Percentiles rank a stretch among this genome's conserved stretches.
Evolutionary conservation across 2,329 filamentous ascomycete species (phyloP).

Genomic region (Fusarium transvaalense): DNA sequence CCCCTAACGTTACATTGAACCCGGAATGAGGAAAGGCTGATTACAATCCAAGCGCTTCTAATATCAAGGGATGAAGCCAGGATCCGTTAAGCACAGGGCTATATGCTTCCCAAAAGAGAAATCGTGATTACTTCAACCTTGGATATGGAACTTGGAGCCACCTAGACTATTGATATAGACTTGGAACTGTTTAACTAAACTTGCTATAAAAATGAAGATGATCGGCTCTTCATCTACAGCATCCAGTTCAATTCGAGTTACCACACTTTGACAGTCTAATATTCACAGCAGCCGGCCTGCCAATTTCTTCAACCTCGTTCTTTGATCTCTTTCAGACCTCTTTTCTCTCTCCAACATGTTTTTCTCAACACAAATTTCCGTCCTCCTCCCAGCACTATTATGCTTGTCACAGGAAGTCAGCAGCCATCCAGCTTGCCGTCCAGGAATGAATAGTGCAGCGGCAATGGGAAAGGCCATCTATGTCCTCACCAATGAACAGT

Average conservation of each 20-base stretch:
- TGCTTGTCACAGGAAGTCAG: slow-evolving; percentile 6
- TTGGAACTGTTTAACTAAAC: fast-evolving
- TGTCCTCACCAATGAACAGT: slow-evolving; percentile 65
- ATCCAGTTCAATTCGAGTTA: background rate
- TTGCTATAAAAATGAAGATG: background rate
- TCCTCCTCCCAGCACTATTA: background rate
- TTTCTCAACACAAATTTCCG: background rate
- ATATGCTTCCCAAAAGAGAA: background rate
- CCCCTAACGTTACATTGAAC: background rate
- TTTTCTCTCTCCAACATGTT: background rate
- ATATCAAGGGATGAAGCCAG: background rate
- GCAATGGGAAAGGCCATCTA: slow-evolving; percentile 63
- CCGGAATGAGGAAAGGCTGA: slow-evolving; percentile 6
- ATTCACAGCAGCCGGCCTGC: slow-evolving; percentile 22
- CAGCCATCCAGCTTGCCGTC: slow-evolving; percentile 16
- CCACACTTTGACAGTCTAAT: background rate
- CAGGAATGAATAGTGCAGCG: background rate
- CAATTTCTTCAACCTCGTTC: background rate
- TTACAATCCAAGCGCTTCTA: background rate
- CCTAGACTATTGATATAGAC: background rate
- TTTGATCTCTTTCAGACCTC: background rate
- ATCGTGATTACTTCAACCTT: slow-evolving; percentile 7
- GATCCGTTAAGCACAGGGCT: background rate
- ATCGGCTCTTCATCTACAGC: background rate
- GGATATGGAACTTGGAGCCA: background rate